Conservation (phyloP, 768 basidiomycete species). For the Mycena belliarum region DNA sequence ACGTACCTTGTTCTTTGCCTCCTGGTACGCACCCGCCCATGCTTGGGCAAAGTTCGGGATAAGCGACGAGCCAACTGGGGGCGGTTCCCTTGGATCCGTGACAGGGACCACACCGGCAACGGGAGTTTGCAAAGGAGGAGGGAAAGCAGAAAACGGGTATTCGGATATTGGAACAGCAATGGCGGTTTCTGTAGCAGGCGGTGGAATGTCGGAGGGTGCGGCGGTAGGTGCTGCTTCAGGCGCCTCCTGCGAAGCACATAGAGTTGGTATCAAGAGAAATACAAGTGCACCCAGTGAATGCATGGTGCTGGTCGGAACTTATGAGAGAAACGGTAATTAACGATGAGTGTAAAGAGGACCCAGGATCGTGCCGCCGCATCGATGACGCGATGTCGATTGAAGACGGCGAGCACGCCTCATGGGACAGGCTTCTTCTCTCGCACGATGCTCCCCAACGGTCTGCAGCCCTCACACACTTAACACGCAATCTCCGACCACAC, state of each 20-base stretch:
- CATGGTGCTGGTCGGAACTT: constrained; percentile 17
- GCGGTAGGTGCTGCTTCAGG: constrained; percentile 14
- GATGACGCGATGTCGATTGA: no score
- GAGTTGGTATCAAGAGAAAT: constrained; percentile 7
- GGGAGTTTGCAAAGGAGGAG: constrained; percentile 57
- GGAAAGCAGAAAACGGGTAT: constrained; percentile 58
- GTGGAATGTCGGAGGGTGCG: background rate
- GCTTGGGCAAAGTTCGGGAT: constrained; percentile 53
- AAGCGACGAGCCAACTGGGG: constrained; percentile 42
- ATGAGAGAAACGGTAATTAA: no score
- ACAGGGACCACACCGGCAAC: constrained; percentile 54
- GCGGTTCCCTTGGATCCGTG: constrained; percentile 58
- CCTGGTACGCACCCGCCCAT: constrained; percentile 60
- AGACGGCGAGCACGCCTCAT: no score
- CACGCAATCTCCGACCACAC: no score
- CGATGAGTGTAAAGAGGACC: no score
- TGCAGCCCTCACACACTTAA: no score
- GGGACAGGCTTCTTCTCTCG: no score
- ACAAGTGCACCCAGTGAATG: constrained; percentile 6
- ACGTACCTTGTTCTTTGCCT: constrained; percentile 57
- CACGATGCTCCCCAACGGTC: no score
- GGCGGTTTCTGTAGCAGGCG: constrained; percentile 11
- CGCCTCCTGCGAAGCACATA: constrained; percentile 12
- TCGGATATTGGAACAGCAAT: constrained; percentile 39
- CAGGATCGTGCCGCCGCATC: no score